Evolutionary conservation across 1,139 yeast species (phyloP).

Genomic region (Lodderomyces metapsilosis): DNA sequence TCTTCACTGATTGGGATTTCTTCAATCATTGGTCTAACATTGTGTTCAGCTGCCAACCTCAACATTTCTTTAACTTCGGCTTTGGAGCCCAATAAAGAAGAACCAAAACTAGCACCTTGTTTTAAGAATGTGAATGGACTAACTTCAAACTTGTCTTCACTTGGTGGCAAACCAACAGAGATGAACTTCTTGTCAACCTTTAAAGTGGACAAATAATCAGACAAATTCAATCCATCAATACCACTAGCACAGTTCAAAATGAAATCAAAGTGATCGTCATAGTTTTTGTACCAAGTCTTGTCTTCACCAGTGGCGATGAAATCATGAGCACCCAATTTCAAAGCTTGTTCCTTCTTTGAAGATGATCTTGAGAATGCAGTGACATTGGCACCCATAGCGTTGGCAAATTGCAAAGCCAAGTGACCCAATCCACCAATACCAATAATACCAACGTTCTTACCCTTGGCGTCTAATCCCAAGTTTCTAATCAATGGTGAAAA

Average conservation of each 20-base stretch:
- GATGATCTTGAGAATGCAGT: conserved; percentile 39
- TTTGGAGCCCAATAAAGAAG: conserved; percentile 38
- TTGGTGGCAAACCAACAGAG: conserved; percentile 54
- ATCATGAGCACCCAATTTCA: conserved; percentile 37
- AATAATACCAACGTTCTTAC: conserved; percentile 46
- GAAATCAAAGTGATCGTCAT: conserved; percentile 41
- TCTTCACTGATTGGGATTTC: conserved; percentile 37
- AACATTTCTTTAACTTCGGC: conserved; percentile 38
- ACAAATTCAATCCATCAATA: conserved; percentile 33
- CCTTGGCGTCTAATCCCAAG: conserved; percentile 23
- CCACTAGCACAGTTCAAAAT: conserved; percentile 50
- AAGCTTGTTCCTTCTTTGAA: conserved; percentile 36
- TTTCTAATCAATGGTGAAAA: conserved; percentile 52
- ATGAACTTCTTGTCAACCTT: conserved; percentile 48
- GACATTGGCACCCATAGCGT: conserved; percentile 42
- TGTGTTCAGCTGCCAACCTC: conserved; percentile 38
- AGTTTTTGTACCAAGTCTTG: conserved; percentile 29
- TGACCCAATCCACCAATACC: conserved; percentile 51
- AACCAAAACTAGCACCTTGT: conserved; percentile 30
- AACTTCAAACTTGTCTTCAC: conserved; percentile 23
- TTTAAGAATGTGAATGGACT: conserved; percentile 28
- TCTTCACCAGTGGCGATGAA: conserved; percentile 41
- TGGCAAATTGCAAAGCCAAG: conserved; percentile 41
- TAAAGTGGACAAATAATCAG: conserved; percentile 30
- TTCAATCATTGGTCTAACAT: conserved; percentile 44